Evolutionary conservation across 805 yeast species (phyloP), one percentile per base, ranked within the genome.

Genomic region (Metschnikowia bowlesiae): DNA sequence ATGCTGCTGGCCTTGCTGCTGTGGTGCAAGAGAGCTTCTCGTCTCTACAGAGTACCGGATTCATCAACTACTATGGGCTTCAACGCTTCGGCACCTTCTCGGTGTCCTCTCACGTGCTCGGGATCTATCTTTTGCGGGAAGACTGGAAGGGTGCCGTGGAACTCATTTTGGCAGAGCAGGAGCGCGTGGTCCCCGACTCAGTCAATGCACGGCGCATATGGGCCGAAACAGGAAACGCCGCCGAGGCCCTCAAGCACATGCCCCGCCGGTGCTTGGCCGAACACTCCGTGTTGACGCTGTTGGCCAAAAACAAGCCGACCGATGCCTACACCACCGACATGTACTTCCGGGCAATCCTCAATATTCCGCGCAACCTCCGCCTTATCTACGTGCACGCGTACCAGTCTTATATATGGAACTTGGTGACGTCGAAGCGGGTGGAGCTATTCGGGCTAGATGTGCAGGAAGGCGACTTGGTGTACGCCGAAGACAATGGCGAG

Each of bases 61-160:
- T 89, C 62, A 85, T 94, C 55, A 94, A 94, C 67, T 94, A 94
- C 64, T 94, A 80, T 65, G 99, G 99, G n/a, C 85, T 94, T 91
- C 99, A 94, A 73, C 76, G 99, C 62, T 94, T 94, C 66, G 99
- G 99, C 30, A 91, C 99, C 0, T 92, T 89, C 62, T 87, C 97
- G 10, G 77, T 90, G 30, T 89, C 98, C 2, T 91, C 99, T 0
- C 97, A 94, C 67, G 79, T 77, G 31, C 75, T 91, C 48, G 99
- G 99, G 44, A 81, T 80, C 53, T 77, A 77, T 53, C 74, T 92
- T 29, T 70, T 94, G 45, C 75, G 81, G 44, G 81, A 80, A 34
- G 83, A 90, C 50, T 94, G 96, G 90, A 79, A 85, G 58, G 76
- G 73, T 11, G 97, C 95, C 1, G 92, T 78, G 6, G 87, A 88